Base-by-base conservation (phyloP, 805 yeast genomes). In the Ogataea polymorpha region DNA sequence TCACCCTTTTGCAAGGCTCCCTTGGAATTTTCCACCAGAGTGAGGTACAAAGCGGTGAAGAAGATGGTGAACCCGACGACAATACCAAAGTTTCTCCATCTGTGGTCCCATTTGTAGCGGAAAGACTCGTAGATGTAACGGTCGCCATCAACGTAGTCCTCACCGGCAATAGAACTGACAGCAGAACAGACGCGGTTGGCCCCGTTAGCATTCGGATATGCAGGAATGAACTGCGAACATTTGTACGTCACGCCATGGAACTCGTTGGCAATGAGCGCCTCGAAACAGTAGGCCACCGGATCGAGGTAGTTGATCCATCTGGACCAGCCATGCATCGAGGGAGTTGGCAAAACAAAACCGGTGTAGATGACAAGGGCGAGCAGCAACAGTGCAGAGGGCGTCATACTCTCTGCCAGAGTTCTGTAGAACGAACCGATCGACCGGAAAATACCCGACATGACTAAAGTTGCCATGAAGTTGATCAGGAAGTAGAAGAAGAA, bases 61-160 rank as follows among this genome's bases (percentile, higher is more conserved):
- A 78, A 70, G 32, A 80, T 42, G 17, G 64, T 61, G 55, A 72
- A 85, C 1, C 71, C 87, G 45, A 80, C 36, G 28, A 70, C 60
- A 48, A 86, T 81, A 58, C 90, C 96, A 48, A 81, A 74, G 57
- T 87, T 83, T 66, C 95, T 78, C 96, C 96, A 87, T 39, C 75
- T 74, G 61, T 86, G 85, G 17, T 62, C 44, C 52, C 68, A 71
- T 32, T 55, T 59, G 66, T 81, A 87, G 31, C 62, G 56, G 62
- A 61, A 86, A 12, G 80, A 59, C 11, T 50, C 60, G 7, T 45
- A 46, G 41, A 86, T 49, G 54, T 82, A 86, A 25, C 59, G 62
- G 48, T 79, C 77, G 51, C 95, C 96, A 23, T 60, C 53, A 34
- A 86, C 86, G 36, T 48, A 49, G 11, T 55, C 42, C 16, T 59